Evolutionary conservation across 306 rosid species (phyloP), one percentile per base, ranked within the genome.

Genomic region (Prunus mume): DNA sequence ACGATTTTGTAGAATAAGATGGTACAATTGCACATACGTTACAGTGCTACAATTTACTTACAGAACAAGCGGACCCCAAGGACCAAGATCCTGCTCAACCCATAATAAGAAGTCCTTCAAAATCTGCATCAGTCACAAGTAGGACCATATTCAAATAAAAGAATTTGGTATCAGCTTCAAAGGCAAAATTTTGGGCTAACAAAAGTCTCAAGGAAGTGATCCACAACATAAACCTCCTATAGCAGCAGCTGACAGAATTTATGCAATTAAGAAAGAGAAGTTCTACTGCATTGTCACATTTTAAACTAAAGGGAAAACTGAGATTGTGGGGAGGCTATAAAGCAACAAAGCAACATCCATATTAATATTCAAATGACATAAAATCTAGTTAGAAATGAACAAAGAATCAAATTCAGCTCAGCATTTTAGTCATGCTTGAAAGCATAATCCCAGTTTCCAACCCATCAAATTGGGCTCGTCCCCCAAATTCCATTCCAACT

Each of bases 51-150:
- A 70, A 83, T 51, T 54, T 56, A 86, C 97, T 86, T 82, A 94
- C 98, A 94, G 88, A 79, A 87, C 93, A 76, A 94, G 58, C 38
- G 98, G 98, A 49, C 98, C 98, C 98, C 98, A 94, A 9, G 83
- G 81, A 18, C 98, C 98, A 84, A 94, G 98, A 87, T 94, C 98
- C n/a, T 78, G 83, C 64, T 91, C 80, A 62, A 94, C 97, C 98
- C 96, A 91, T 83, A 90, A 4, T 64, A 94, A 80, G 80, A 94
- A 94, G 81, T 89, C 90, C 97, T 94, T 94, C 90, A 85, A 73
- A 77, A 82, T 68, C 88, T 85, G 85, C 66, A n/a, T 76, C 61
- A 76, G 34, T 46, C 12, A 62, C 25, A 54, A 32, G 52, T 3
- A 58, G 1, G n/a, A 71, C 20, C 75, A 51, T 28, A 52, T 41